Evolutionary conservation across 1,284 basidiomycete genomes (phyloP).

Genomic region (Paramarasmius palmivorus): DNA sequence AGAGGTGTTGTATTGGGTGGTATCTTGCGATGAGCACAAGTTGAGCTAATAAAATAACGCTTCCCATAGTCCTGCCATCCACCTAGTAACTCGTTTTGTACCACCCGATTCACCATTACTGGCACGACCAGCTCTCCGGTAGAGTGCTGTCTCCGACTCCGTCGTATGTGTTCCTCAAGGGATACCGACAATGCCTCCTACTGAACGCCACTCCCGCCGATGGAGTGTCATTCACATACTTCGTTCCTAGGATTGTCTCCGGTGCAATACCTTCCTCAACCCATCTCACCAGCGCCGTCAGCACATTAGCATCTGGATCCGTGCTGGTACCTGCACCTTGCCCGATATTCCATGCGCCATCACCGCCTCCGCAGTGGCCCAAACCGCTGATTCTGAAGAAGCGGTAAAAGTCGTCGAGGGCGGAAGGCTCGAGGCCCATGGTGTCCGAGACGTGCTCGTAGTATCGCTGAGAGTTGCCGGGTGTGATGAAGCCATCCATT

Average conservation of each 20-base stretch:
- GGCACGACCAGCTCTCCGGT: slow-evolving; percentile 13
- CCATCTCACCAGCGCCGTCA: slow-evolving; percentile 19
- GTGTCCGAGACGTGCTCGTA: slow-evolving; percentile 16
- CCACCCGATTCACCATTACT: too few relatives aligned
- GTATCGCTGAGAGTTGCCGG: slow-evolving; percentile 18
- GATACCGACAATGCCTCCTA: slow-evolving; percentile 18
- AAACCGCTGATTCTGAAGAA: slow-evolving; percentile 19
- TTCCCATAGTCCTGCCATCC: too few relatives aligned
- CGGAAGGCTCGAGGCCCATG: slow-evolving; percentile 9
- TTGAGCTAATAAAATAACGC: too few relatives aligned
- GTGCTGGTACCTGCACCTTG: slow-evolving; percentile 1
- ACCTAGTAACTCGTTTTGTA: too few relatives aligned
- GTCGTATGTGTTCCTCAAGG: slow-evolving; percentile 16
- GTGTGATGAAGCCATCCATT: slow-evolving; percentile 17
- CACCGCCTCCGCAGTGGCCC: slow-evolving; percentile 17
- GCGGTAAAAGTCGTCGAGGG: slow-evolving; percentile 16
- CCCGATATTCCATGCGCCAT: slow-evolving; percentile 17
- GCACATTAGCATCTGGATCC: slow-evolving; percentile 13
- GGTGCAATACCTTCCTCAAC: slow-evolving; percentile 20
- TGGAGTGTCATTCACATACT: slow-evolving; percentile 12
- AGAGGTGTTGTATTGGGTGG: too few relatives aligned
- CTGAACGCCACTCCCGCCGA: slow-evolving; percentile 7
- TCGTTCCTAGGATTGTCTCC: slow-evolving; percentile 16
- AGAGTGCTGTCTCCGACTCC: slow-evolving; percentile 9
- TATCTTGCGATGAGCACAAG: too few relatives aligned